Percentiles rank a stretch among this genome's conserved stretches.
These are phyloP conservation scores for Talaromyces sp. DNA, from an alignment of 2,329 filamentous ascomycete species.

Conservation along the genomic window DNA sequence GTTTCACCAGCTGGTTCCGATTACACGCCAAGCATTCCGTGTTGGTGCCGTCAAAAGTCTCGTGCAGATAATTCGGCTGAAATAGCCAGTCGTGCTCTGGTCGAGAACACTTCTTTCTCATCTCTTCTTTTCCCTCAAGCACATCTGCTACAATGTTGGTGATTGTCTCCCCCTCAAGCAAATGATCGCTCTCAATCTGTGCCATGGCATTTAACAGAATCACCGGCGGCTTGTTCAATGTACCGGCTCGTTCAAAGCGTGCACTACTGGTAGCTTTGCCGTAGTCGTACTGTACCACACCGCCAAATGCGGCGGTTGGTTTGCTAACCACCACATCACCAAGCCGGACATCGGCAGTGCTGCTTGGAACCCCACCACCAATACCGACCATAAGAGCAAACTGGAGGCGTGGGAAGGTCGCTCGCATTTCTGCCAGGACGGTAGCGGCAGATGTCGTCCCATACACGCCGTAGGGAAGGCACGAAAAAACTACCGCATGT, in stretches of 20 bases:
- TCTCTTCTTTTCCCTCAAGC: background rate
- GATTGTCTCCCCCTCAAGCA: background rate
- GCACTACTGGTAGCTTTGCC: background rate
- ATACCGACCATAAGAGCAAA: constrained; percentile 6
- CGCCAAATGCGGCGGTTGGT: background rate
- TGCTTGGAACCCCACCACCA: background rate
- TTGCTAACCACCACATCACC: constrained; percentile 8
- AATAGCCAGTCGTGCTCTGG: background rate
- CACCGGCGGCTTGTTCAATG: background rate
- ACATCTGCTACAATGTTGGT: background rate
- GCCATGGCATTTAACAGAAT: background rate
- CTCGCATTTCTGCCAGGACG: background rate
- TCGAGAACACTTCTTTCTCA: background rate
- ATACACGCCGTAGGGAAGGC: background rate
- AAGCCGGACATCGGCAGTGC: background rate
- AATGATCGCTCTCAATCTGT: background rate
- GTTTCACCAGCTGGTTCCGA: background rate
- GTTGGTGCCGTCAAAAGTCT: background rate
- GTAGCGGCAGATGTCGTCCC: background rate
- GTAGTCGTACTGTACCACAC: constrained; percentile 8
- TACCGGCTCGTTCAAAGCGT: background rate
- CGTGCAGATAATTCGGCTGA: background rate
- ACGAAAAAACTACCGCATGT: background rate
- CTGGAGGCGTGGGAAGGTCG: background rate
- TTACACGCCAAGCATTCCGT: background rate